Percentiles rank a stretch among this genome's conserved stretches.
phyloP scores from a whole-genome alignment of 257 asterid genomes.

The Solanum appendiculatum region DNA sequence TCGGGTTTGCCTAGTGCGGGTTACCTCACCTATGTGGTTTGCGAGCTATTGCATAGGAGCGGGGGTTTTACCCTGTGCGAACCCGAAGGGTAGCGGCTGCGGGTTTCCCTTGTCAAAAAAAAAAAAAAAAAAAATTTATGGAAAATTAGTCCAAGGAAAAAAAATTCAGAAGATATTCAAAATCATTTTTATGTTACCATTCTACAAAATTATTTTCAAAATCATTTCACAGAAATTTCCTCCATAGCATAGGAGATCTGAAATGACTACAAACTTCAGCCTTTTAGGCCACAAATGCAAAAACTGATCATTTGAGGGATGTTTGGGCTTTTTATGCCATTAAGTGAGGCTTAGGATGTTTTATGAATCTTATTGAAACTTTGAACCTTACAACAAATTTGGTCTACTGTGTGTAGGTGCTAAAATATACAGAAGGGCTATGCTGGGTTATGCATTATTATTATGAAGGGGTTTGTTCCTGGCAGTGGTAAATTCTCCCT shows the following conservation, averaged over 20 bases:
- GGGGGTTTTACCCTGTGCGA: too few species aligned
- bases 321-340: neutral
- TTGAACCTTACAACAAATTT: neutral
- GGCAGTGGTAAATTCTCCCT: slow-evolving; percentile 40
- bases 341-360: neutral
- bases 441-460: slow-evolving; percentile 60
- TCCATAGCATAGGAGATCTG: neutral
- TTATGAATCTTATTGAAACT: neutral
- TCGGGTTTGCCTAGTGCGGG: too few species aligned
- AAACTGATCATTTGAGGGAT: neutral
- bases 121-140: neutral
- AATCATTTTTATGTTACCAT: neutral
- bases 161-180: neutral
- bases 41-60: too few species aligned
- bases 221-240: neutral
- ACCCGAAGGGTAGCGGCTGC: too few species aligned
- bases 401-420: slow-evolving; percentile 22
- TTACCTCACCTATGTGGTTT: too few species aligned
- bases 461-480: slow-evolving; percentile 52
- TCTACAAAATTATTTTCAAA: neutral
- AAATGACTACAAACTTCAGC: neutral
- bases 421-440: slow-evolving; percentile 47
- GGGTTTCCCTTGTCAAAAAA: too few species aligned
- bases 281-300: neutral
- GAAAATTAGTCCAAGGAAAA: neutral